Evolutionary conservation across 2,329 filamentous ascomycete species (phyloP).

Genomic region (Ceratocystis colombiana): DNA sequence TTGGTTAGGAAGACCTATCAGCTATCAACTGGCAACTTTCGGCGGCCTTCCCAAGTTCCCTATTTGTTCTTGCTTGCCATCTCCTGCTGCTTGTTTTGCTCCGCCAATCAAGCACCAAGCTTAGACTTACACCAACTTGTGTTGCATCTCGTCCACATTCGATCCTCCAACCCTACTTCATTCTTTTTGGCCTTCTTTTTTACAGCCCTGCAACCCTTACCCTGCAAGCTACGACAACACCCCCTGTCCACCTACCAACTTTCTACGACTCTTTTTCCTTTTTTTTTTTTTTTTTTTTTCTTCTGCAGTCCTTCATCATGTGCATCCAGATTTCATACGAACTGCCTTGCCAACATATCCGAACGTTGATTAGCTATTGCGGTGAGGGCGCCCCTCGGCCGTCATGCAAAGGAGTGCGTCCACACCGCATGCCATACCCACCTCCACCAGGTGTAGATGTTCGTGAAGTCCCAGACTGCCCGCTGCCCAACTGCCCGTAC

Average conservation of each 20-base stretch:
- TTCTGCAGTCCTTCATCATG: constrained; percentile 32
- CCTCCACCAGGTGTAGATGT: constrained; percentile 38
- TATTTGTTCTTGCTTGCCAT: not conserved
- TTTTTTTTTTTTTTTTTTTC: too few relatives aligned
- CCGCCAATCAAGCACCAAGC: not conserved
- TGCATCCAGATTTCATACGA: constrained; percentile 43
- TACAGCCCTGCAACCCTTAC: constrained; percentile 15
- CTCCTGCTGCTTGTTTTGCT: not conserved
- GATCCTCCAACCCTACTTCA: constrained; percentile 6
- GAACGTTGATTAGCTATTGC: constrained; percentile 39
- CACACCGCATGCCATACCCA: constrained; percentile 39
- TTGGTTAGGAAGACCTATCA: too few relatives aligned
- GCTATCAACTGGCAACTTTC: too few relatives aligned
- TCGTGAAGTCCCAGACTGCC: constrained; percentile 35
- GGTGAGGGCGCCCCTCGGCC: constrained; percentile 33
- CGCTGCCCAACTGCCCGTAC: constrained; percentile 41
- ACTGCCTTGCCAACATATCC: constrained; percentile 43
- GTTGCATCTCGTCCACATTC: constrained; percentile 14
- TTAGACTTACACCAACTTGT: constrained; percentile 9
- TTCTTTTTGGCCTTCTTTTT: not conserved
- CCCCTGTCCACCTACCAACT: not conserved
- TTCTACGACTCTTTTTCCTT: too few relatives aligned
- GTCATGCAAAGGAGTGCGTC: constrained; percentile 38
- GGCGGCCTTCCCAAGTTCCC: too few relatives aligned
- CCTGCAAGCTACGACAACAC: constrained; percentile 14